These are phyloP conservation scores for Colletotrichum spinosum DNA, from an alignment of 2,329 filamentous ascomycete species.

Conservation along the genomic window DNA sequence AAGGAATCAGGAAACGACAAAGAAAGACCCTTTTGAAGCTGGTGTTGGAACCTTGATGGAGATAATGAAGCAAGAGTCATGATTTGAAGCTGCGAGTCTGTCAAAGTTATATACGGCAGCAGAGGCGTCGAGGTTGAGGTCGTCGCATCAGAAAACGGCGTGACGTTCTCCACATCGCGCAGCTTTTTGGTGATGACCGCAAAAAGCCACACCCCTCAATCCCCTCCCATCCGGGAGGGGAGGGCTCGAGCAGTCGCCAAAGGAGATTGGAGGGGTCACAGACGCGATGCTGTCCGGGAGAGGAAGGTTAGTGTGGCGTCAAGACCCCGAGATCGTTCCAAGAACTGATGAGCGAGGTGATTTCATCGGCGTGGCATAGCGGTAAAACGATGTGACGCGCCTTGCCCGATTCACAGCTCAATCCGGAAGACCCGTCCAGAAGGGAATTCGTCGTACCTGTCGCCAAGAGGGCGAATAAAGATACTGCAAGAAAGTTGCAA, in stretches of 20 bases:
- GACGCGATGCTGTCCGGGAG: conserved; percentile 7
- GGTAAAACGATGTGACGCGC: conserved; percentile 3
- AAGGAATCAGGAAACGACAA: not conserved
- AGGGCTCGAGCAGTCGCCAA: conserved; percentile 25
- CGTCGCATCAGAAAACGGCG: conserved; percentile 26
- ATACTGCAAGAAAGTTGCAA: not conserved
- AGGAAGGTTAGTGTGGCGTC: conserved; percentile 16
- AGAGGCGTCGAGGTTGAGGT: conserved; percentile 5
- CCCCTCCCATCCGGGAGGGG: not conserved
- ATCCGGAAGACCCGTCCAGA: not conserved
- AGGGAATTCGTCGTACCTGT: conserved; percentile 2
- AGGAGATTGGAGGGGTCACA: conserved; percentile 28
- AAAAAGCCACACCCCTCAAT: conserved; percentile 2
- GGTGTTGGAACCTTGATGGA: conserved; percentile 16
- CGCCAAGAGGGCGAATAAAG: conserved; percentile 7
- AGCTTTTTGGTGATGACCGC: conserved; percentile 1
- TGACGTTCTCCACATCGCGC: conserved; percentile 1
- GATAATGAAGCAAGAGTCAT: not conserved
- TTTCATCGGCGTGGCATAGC: conserved; percentile 2
- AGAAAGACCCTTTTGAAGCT: not conserved
- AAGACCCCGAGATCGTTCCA: not conserved
- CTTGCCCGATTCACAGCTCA: not conserved
- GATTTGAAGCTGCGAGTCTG: not conserved
- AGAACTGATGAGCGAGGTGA: not conserved
- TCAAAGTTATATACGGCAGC: conserved; percentile 26